Base-by-base conservation (phyloP, 1,139 yeast genomes). In the Hanseniaspora sp. region DNA sequence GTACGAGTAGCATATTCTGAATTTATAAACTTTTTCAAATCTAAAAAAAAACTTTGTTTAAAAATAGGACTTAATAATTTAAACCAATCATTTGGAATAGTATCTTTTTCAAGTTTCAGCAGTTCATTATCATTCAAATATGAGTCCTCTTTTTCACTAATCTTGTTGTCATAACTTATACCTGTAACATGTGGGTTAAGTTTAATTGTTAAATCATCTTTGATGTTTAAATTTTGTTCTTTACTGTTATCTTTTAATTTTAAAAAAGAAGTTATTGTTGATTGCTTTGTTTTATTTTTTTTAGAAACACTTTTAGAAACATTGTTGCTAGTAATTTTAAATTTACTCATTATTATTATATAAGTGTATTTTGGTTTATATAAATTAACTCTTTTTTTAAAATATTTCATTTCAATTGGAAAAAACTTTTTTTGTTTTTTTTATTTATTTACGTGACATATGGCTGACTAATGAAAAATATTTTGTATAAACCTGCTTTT, bases 1-100 rank as follows among this genome's bases (percentile, higher is more conserved):
- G 46, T 48, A 15, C 1, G 74, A 71, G 57, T 76, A 74, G 17
- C 13, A 57, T 58, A 2, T 62, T 54, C 51, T 5, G 33, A 2
- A 8, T 30, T 6, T n/a, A 54, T 30, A 23, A 59, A 45, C 63
- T 58, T 48, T 69, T 70, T 39, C 66, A 58, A 57, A 66, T 62
- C 55, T 71, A 75, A 13, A 15, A 53, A 53, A 39, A 31, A 51
- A 7, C 30, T 33, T 44, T 51, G 48, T 6, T 12, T 11, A 30
- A 51, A 44, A 13, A 51, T 39, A 2, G 54, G 45, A 7, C 18
- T 33, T 35, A 51, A 17, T 5, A 51, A 17, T 18, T 13, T 31
- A 31, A 44, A 51, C 54, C 54, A 51, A 33, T 51, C 45, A 2
- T 23, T 9, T 11, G 54, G 48, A 7, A 51, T 44, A 23, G 41